Evolutionary conservation across 1,139 yeast species (phyloP), one percentile per base, ranked within the genome.

Genomic region (Debaryomyces fabryi): DNA sequence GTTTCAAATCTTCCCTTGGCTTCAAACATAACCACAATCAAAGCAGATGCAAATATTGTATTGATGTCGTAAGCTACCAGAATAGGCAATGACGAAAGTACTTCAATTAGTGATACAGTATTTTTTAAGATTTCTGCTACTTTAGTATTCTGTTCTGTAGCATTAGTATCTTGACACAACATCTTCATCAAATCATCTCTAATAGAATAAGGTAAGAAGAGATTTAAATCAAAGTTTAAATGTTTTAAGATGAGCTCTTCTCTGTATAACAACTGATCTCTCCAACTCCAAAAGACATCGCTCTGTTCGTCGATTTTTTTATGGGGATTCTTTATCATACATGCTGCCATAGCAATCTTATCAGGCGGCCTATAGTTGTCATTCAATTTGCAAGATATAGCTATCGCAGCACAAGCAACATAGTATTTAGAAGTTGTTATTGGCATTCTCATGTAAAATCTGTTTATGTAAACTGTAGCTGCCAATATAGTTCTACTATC

Each of bases 341-440:
- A 71, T 1, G 73, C 76, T 4, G 64, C 58, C 52, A 74, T 56
- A 5, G 80, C 79, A 6, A 76, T 71, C 52, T 69, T 73, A 50
- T 74, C 79, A 2, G 79, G 79, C 21, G 67, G 72, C 35, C 80
- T 53, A 52, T 74, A 75, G 13, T 69, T 72, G 48, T 76, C 81
- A 52, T 75, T 64, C 33, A 76, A 62, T 57, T 76, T 76, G 53
- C 78, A 69, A 15, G 77, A 66, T 16, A 76, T 73, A 39, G 78
- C 70, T 15, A 75, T 52, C 2, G 80, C 80, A 3, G 79, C 79
- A 53, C 73, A 67, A 1, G 78, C 79, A 30, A 75, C 78, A 52
- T 63, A 76, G 60, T 76, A 75, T 52, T 75, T 75, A 44, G 79
- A 75, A 9, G 72, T 65, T 16, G 79, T 70, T 43, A 76, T 74